These are phyloP conservation scores for Septoria petroselini DNA, from an alignment of 2,329 filamentous ascomycete species.

Conservation along the genomic window DNA sequence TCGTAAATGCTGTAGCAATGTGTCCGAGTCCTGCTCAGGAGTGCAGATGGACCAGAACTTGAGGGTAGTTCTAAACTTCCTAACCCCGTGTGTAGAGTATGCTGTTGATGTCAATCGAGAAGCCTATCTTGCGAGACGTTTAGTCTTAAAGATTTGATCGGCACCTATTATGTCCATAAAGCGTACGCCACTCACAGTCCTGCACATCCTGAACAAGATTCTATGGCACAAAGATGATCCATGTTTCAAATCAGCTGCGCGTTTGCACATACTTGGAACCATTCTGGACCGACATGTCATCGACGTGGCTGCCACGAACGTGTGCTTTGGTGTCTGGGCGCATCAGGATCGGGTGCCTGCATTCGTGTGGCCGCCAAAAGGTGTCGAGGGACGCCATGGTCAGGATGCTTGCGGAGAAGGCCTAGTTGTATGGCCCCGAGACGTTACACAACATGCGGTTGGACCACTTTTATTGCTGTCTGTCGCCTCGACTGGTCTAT, in stretches of 20 bases:
- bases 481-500: neutral
- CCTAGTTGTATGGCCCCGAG: neutral
- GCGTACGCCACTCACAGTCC: neutral
- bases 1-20: no score
- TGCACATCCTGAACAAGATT: constrained; percentile 1
- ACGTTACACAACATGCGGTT: neutral
- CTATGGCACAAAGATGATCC: neutral
- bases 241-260: constrained; percentile 1
- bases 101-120: neutral
- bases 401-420: neutral
- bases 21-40: no score
- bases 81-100: neutral
- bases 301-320: neutral
- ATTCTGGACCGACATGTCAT: neutral
- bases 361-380: neutral
- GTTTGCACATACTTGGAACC: neutral
- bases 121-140: neutral
- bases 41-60: no score
- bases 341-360: neutral
- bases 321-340: neutral
- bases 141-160: neutral
- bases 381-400: neutral
- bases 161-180: neutral
- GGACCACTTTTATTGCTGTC: no score
- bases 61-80: no score